Evolutionary conservation across 768 basidiomycete species (phyloP).

Genomic region (Xerocomellus intermedius): DNA sequence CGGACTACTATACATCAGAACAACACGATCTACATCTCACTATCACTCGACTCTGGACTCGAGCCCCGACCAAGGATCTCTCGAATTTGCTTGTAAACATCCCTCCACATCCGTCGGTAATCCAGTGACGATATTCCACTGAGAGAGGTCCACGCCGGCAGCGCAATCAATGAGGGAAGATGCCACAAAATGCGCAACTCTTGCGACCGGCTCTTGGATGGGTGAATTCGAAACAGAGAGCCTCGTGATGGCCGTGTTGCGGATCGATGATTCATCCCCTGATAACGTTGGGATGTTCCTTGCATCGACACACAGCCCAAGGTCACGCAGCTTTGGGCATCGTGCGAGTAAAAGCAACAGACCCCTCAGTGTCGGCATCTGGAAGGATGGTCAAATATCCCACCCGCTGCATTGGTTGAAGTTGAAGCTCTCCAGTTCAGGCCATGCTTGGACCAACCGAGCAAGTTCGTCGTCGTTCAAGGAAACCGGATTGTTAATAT

Average conservation of each 20-base stretch:
- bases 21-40: no score
- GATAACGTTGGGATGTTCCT: background rate
- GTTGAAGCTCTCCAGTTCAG: background rate
- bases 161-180: background rate
- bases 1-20: no score
- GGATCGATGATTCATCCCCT: background rate
- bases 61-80: background rate
- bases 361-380: constrained; percentile 2
- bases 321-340: background rate
- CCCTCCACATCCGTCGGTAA: background rate
- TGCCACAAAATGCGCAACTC: constrained; percentile 1
- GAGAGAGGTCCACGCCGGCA: background rate
- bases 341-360: background rate
- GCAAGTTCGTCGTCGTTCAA: constrained; percentile 6
- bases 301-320: constrained; percentile 7
- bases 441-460: background rate
- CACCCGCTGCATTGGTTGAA: background rate
- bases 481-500: background rate
- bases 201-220: background rate
- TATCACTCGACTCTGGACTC: no score
- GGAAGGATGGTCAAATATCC: background rate
- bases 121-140: no score
- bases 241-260: background rate
- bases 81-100: background rate
- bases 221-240: constrained; percentile 2